Evolutionary conservation across 768 basidiomycete genomes (phyloP).

Genomic region (Phaffia tasmanica): DNA sequence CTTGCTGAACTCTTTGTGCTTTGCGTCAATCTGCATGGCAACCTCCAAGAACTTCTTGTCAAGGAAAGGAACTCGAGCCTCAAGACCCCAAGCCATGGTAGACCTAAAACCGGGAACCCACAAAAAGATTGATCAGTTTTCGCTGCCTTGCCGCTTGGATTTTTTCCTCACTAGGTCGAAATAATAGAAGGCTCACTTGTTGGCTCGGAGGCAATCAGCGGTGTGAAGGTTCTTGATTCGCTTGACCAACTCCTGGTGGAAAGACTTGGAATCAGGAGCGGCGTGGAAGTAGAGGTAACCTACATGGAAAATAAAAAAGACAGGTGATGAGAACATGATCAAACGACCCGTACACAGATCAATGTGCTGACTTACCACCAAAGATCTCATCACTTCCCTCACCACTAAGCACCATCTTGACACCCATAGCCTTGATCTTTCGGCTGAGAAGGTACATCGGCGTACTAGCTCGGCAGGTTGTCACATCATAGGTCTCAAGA

Average conservation of each 20-base stretch:
- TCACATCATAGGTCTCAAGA: constrained; percentile 97
- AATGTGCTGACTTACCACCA: constrained; percentile 52
- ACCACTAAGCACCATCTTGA: constrained; percentile 97
- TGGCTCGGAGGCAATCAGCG: constrained; percentile 90
- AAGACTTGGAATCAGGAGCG: constrained; percentile 72
- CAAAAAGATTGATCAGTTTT: constrained; percentile 10
- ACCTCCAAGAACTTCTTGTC: constrained; percentile 93
- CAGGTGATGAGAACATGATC: not conserved
- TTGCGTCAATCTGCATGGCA: constrained; percentile 77
- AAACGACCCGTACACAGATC: too few species aligned
- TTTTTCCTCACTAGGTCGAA: too few species aligned
- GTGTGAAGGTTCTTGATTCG: constrained; percentile 97
- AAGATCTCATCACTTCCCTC: constrained; percentile 97
- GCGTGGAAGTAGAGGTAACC: constrained; percentile 99
- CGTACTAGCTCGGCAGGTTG: constrained; percentile 91
- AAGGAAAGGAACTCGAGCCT: constrained; percentile 96
- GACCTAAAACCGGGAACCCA: constrained; percentile 47
- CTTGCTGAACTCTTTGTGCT: constrained; percentile 79
- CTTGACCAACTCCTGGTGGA: constrained; percentile 89
- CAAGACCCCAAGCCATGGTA: constrained; percentile 99
- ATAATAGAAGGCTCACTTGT: constrained; percentile 65
- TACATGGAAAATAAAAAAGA: constrained; percentile 32
- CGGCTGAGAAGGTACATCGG: constrained; percentile 97
- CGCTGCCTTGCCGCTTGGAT: constrained; percentile 5
- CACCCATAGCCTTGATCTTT: constrained; percentile 99